Base-by-base conservation (phyloP, 2,329 filamentous ascomycete genomes). In the Seiridium cupressi region DNA sequence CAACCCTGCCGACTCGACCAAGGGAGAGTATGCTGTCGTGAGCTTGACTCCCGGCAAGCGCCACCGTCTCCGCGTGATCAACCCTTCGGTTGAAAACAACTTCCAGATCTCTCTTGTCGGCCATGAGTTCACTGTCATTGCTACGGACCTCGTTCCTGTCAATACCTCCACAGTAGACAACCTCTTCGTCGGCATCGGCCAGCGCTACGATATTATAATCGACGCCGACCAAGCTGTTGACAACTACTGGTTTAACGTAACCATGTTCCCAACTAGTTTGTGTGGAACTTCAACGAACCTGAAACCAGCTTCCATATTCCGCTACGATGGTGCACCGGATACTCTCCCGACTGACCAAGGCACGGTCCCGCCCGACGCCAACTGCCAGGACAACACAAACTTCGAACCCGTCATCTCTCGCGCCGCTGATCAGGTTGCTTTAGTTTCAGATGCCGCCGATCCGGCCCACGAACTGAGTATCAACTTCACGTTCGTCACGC, bases 141-240 rank as follows among this genome's bases (percentile, higher is more conserved):
- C 77, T 4, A 78, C 75, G 44, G 84, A 86, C 62, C 79, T 84
- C n/a, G 81, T 85, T 0, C 77, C 81, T 0, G 71, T 84, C 60
- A 69, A 75, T 46, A 80, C 84, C 0, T 82, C 81, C 61, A 74
- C 75, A 0, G 80, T 79, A 0, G 72, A 77, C 10, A 73, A 77
- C 18, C 72, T 88, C 32, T 82, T 77, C 47, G 70, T 88, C 4
- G 82, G 74, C 38, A 75, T 86, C 55, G 78, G 72, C 55, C 78
- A 72, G 70, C 72, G 83, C 35, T 76, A 74, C 61, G 80, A 84
- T 63, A 74, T 84, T n/a, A 74, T 82, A 44, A 75, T 84, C 53
- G 74, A 78, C 38, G 81, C 76, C 13, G 69, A 66, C 58, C 61
- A 72, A 58, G 31, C 18, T 26, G 61, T 66, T 7, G 59, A 64